Evolutionary conservation across 345 rosid genomes (phyloP).

Genomic region (Eucalyptus grandis): DNA sequence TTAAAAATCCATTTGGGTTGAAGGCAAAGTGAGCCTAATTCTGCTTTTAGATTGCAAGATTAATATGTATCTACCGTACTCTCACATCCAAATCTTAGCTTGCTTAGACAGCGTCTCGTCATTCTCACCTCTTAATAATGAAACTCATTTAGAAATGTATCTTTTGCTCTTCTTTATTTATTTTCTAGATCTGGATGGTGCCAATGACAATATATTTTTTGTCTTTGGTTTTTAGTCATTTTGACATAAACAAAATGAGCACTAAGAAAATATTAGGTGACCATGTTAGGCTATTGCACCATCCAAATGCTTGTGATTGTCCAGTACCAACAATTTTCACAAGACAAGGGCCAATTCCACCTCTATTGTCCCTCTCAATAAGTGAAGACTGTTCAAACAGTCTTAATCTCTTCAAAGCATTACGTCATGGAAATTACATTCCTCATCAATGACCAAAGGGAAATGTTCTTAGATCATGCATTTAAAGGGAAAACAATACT

Average conservation of each 20-base stretch:
- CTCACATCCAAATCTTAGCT: not conserved
- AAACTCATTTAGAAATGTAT: not conserved
- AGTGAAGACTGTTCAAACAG: too few species aligned
- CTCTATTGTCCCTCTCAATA: not conserved
- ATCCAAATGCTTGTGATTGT: not conserved
- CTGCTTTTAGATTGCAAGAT: not conserved
- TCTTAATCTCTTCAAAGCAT: too few species aligned
- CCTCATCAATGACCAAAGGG: too few species aligned
- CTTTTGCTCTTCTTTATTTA: too few species aligned
- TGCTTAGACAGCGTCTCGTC: fast-evolving
- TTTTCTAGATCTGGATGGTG: fast-evolving
- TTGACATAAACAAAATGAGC: not conserved
- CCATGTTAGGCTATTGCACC: not conserved
- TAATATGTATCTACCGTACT: not conserved
- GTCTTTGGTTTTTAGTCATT: not conserved
- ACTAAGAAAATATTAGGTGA: not conserved
- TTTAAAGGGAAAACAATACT: too few species aligned
- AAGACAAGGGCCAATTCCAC: not conserved
- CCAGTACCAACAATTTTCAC: not conserved
- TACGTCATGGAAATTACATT: too few species aligned
- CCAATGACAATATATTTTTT: not conserved
- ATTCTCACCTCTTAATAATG: fast-evolving
- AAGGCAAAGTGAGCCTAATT: not conserved
- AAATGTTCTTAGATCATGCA: too few species aligned
- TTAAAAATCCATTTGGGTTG: not conserved